Base-by-base conservation (phyloP, 176 grass and related monocot genomes). In the Carex cristatella region DNA sequence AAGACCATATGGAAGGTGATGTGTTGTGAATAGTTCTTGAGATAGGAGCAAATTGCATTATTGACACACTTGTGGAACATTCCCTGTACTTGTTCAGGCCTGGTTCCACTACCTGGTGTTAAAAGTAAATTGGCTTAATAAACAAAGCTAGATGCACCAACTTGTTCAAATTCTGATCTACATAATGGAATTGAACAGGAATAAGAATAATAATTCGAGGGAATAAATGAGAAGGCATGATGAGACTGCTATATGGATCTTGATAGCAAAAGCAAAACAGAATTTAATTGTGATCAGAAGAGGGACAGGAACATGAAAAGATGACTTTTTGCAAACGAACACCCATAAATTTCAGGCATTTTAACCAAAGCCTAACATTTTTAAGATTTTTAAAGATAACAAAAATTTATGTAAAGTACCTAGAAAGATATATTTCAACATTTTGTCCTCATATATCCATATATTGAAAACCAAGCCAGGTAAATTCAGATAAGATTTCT, bases 141-240 rank as follows among this genome's bases (percentile, higher is more conserved):
- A 63, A 10, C 18, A 30, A 16, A 79, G 53, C 14, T 79, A 58
- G 74, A 79, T 79, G 51, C 53, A 1, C 30, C 53, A 79, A 79
- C 74, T 58, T 79, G 74, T 16, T 58, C 74, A 79, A 79, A 79
- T 58, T 79, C 53, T 58, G 31, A 13, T 14, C 53, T 13, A 56
- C 74, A 79, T 4, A 78, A 79, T 79, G 53, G 53, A 58, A 79
- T 12, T 33, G 74, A 79, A 33, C 1, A 16, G 51, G 53, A 35
- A 56, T 56, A 15, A 57, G 53, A 79, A 58, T 56, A 79, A 79
- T 18, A 58, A 33, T 58, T 23, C 16, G 18, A 35, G 74, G 30
- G 74, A 79, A 58, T 56, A 79, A 78, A 79, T 79, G 27, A 58
- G 3, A 79, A 79, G 28, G 30, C 51, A 57, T 18, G 30, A 79